phyloP scores from a whole-genome alignment of 768 basidiomycete genomes.

The Pleurotus ostreatus region DNA sequence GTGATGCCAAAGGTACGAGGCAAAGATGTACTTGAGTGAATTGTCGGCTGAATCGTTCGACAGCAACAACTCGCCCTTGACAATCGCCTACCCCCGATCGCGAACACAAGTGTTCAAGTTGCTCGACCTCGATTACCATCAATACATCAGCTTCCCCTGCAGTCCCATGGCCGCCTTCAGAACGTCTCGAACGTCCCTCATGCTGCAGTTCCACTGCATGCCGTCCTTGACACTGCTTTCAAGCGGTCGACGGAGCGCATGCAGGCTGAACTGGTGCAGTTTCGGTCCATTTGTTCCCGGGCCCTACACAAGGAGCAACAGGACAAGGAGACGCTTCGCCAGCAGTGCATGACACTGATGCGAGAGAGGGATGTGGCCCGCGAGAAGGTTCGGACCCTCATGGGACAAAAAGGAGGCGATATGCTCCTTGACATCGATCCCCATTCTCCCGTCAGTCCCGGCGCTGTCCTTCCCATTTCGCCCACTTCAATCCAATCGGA shows the following conservation, averaged over 20 bases:
- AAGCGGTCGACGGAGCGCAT: conserved; percentile 24
- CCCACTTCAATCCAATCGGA: background rate
- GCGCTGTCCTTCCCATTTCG: background rate
- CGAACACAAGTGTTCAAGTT: background rate
- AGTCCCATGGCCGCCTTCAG: conserved; percentile 2
- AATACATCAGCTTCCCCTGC: conserved; percentile 2
- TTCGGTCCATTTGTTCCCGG: conserved; percentile 26
- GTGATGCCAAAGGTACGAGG: background rate
- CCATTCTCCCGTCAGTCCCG: background rate
- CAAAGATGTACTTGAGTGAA: background rate
- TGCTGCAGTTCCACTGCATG: background rate
- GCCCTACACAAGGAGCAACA: conserved; percentile 26
- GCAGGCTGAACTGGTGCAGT: conserved; percentile 23
- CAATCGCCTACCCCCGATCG: conserved; percentile 2
- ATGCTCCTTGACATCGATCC: background rate
- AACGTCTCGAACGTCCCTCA: conserved; percentile 1
- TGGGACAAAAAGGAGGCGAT: conserved; percentile 16
- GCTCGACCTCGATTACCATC: background rate
- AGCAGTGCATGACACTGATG: conserved; percentile 25
- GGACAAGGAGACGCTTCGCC: conserved; percentile 24
- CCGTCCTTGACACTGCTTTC: conserved; percentile 25
- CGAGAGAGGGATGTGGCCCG: conserved; percentile 30
- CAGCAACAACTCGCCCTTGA: background rate
- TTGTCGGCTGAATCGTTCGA: background rate
- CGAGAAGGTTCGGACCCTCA: conserved; percentile 23